phyloP scores from a whole-genome alignment of 768 basidiomycete species.

The Pisolithus orientalis region DNA sequence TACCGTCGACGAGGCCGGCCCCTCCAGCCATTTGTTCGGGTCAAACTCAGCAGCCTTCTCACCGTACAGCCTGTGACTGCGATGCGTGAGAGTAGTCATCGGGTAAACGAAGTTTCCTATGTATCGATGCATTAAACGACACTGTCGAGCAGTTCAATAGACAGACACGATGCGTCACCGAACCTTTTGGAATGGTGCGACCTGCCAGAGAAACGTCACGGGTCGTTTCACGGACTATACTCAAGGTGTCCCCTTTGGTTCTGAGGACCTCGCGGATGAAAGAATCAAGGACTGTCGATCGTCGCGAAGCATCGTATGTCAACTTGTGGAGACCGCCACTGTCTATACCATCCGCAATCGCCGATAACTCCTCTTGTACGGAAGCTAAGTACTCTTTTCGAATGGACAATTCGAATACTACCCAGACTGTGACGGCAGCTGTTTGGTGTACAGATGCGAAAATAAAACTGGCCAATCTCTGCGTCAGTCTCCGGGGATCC shows the following conservation, averaged over 20 bases:
- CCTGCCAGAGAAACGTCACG: constrained; percentile 19
- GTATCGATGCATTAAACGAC: too few species aligned
- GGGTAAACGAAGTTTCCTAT: constrained; percentile 25
- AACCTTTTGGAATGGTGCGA: constrained; percentile 28
- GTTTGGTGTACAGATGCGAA: constrained; percentile 34
- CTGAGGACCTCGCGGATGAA: constrained; percentile 34
- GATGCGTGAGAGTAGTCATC: constrained; percentile 24
- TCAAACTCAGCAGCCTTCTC: constrained; percentile 22
- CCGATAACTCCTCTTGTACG: constrained; percentile 23
- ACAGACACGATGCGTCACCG: background rate
- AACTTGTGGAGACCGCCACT: constrained; percentile 14
- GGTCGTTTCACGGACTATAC: constrained; percentile 23
- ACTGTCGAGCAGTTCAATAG: background rate
- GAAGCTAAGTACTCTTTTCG: constrained; percentile 24
- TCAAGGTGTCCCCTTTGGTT: constrained; percentile 31
- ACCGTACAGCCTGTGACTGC: constrained; percentile 19
- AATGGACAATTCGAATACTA: constrained; percentile 25
- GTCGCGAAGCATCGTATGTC: constrained; percentile 18
- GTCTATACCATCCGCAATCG: constrained; percentile 17
- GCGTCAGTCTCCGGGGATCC: background rate
- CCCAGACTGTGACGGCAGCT: constrained; percentile 30
- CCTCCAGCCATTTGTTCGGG: constrained; percentile 20
- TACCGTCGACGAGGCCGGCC: constrained; percentile 25
- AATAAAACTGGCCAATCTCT: constrained; percentile 19
- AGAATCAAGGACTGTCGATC: constrained; percentile 24